A percentile compares a stretch with the other conserved stretches of the same genome.
Conservation (phyloP, 768 basidiomycete genomes). For the Trametes meyenii region DNA sequence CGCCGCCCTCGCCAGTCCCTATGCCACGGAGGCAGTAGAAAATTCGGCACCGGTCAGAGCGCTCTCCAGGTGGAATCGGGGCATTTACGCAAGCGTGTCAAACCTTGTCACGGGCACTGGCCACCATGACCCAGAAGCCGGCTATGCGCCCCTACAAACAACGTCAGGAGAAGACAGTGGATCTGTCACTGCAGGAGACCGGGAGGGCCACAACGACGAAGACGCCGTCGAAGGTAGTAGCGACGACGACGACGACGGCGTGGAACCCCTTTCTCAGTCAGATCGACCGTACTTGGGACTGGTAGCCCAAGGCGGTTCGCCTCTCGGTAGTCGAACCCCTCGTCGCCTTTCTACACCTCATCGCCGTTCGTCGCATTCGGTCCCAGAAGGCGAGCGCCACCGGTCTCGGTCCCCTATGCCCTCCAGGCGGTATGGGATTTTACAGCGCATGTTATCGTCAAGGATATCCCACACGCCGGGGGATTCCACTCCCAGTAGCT, state of each 20-base stretch:
- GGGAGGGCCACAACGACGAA: conserved; percentile 3
- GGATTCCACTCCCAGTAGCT: conserved; percentile 9
- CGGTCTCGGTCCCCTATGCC: background rate
- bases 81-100: conserved; percentile 10
- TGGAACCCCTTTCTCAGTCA: too few relatives aligned
- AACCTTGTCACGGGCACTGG: conserved; percentile 3
- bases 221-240: conserved; percentile 9
- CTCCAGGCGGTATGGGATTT: background rate
- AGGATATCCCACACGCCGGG: background rate
- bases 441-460: background rate
- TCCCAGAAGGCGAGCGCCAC: too few relatives aligned
- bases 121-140: conserved; percentile 25
- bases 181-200: background rate
- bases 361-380: too few relatives aligned
- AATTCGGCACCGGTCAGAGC: conserved; percentile 10
- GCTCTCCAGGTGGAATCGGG: conserved; percentile 6
- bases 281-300: too few relatives aligned
- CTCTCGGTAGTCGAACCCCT: too few relatives aligned
- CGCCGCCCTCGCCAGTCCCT: conserved; percentile 30
- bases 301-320: too few relatives aligned
- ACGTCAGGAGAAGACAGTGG: conserved; percentile 16
- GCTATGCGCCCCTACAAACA: conserved; percentile 18
- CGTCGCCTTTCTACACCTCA: too few relatives aligned
- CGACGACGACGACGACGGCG: conserved; percentile 2
- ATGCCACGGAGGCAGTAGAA: conserved; percentile 27